Evolutionary conservation across 179 eudicot genomes (phyloP).

Genomic region (Drosera spatulata): DNA sequence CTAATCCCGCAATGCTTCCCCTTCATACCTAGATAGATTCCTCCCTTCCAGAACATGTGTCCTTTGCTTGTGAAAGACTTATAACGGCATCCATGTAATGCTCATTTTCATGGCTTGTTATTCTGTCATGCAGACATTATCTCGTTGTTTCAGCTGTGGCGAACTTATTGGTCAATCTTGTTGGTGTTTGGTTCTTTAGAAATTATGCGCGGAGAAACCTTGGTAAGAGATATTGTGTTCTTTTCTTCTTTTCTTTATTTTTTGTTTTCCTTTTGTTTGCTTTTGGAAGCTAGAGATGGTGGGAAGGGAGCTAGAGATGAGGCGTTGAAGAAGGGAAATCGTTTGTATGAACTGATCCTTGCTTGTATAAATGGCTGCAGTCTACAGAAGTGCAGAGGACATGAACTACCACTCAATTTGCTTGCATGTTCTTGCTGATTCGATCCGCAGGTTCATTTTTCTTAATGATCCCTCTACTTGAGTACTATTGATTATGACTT

Average conservation of each 20-base stretch:
- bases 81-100: neutral
- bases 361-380: constrained; percentile 30
- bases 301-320: too few species aligned
- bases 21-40: too few species aligned
- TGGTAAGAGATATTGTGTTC: constrained; percentile 30
- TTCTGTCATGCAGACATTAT: constrained; percentile 60
- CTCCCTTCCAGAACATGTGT: too few species aligned
- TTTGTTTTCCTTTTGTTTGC: neutral
- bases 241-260: neutral
- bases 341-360: constrained; percentile 1
- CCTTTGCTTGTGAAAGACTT: too few species aligned
- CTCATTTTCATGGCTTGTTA: neutral
- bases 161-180: constrained; percentile 86
- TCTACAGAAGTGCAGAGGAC: constrained; percentile 92
- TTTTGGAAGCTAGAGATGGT: too few species aligned
- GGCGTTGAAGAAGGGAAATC: too few species aligned
- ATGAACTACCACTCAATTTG: constrained; percentile 92
- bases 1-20: too few species aligned
- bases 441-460: constrained; percentile 74
- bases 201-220: constrained; percentile 85
- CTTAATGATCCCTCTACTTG: neutral
- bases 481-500: too few species aligned
- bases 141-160: constrained; percentile 88
- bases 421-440: constrained; percentile 95
- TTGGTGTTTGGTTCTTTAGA: constrained; percentile 99